A percentile compares a stretch with the other conserved stretches of the same genome.
Evolutionary conservation across 345 rosid species (phyloP).

Genomic region (Syzygium grande): DNA sequence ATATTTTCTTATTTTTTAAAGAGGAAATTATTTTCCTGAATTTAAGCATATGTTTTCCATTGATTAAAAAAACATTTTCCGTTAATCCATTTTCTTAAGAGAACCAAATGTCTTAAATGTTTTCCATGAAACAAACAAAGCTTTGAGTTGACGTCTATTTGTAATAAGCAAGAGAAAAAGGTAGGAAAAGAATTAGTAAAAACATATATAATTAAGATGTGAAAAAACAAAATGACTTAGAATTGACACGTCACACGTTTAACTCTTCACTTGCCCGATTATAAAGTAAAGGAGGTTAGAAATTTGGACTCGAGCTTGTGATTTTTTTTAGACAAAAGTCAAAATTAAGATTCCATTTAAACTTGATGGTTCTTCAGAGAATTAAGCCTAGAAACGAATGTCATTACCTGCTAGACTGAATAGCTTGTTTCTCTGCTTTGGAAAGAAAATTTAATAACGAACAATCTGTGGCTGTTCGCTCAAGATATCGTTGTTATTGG

Average conservation of each 20-base stretch:
- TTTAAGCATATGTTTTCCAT: too few relatives aligned
- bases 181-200: background rate
- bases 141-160: too few relatives aligned
- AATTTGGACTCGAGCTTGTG: too few relatives aligned
- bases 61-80: too few relatives aligned
- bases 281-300: background rate
- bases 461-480: background rate
- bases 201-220: background rate
- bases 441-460: background rate
- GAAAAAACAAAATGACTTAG: background rate
- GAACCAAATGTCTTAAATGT: too few relatives aligned
- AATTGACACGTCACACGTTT: background rate
- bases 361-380: too few relatives aligned
- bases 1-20: too few relatives aligned
- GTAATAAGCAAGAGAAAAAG: background rate
- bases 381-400: background rate
- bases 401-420: background rate
- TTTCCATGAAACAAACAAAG: too few relatives aligned
- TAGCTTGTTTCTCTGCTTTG: background rate
- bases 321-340: background rate
- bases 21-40: too few relatives aligned
- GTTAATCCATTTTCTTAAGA: too few relatives aligned
- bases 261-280: background rate
- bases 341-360: background rate
- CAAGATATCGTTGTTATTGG: background rate